phyloP scores from a whole-genome alignment of 2,329 filamentous ascomycete genomes.

The Cladophialophora carrionii region DNA sequence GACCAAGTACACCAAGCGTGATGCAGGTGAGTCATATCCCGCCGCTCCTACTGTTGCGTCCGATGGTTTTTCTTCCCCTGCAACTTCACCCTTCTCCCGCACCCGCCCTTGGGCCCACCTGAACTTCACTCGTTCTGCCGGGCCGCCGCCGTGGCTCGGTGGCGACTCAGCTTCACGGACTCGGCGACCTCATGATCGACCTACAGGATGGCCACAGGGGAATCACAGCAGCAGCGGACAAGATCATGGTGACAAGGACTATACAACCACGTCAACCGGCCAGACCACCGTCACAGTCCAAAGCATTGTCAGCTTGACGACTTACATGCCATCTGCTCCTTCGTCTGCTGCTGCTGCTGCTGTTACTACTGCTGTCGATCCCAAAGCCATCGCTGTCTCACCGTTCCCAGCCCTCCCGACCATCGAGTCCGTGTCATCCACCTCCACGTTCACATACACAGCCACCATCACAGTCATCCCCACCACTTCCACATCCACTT shows the following conservation, averaged over 20 bases:
- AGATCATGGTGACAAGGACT: neutral
- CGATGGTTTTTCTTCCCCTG: neutral
- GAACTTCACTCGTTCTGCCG: neutral
- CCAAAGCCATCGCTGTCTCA: neutral
- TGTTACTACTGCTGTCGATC: too few species aligned
- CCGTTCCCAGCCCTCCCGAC: neutral
- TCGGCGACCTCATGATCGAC: neutral
- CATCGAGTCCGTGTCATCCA: neutral
- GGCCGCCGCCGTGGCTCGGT: constrained; percentile 6
- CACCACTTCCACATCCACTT: neutral
- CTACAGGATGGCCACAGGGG: neutral
- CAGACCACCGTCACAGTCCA: constrained; percentile 4
- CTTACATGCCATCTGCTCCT: constrained; percentile 2
- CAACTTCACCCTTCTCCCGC: constrained; percentile 3
- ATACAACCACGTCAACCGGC: neutral
- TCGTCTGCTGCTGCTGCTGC: neutral
- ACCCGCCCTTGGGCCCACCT: neutral
- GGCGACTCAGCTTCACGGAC: neutral
- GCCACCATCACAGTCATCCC: constrained; percentile 7
- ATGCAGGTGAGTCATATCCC: constrained; percentile 26
- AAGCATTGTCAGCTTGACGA: constrained; percentile 11
- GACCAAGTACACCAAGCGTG: constrained; percentile 32
- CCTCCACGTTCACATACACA: constrained; percentile 10
- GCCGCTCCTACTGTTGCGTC: constrained; percentile 1
- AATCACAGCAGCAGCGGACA: constrained; percentile 1